phyloP scores from a whole-genome alignment of 139 green algal species.

The Chlorella sp. region DNA sequence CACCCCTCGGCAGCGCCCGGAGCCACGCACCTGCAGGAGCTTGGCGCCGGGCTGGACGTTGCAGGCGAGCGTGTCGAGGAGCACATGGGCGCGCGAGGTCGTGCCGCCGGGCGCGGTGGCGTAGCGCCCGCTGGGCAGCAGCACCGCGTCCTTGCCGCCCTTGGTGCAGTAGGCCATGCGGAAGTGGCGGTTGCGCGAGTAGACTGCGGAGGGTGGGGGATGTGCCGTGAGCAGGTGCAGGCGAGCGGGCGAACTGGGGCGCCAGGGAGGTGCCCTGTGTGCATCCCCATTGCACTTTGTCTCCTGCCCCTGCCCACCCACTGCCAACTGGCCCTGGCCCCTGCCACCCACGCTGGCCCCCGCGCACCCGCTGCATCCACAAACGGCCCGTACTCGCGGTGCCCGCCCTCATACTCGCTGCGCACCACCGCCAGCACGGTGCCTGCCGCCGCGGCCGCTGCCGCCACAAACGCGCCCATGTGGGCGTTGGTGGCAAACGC shows the following conservation, averaged over 20 bases:
- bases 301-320: no score
- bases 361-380: no score
- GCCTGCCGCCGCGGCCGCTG: conserved; percentile 16
- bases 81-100: conserved; percentile 40
- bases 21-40: conserved; percentile 45
- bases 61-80: conserved; percentile 65
- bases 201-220: background rate
- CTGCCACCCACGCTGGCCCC: no score
- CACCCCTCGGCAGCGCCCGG: no score
- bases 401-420: conserved; percentile 16
- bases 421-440: conserved; percentile 31
- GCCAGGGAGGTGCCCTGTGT: no score
- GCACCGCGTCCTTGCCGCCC: conserved; percentile 63
- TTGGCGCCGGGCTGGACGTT: conserved; percentile 52
- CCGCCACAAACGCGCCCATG: conserved; percentile 51
- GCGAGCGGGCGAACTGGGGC: no score
- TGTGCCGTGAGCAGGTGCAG: no score
- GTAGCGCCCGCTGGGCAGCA: conserved; percentile 55
- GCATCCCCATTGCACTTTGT: no score
- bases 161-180: conserved; percentile 72
- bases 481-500: conserved; percentile 65
- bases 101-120: conserved; percentile 25
- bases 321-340: no score
- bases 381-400: no score
- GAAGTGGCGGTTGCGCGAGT: conserved; percentile 78